Base-by-base conservation (phyloP, 768 basidiomycete genomes). In the Hysterangium stoloniferum region DNA sequence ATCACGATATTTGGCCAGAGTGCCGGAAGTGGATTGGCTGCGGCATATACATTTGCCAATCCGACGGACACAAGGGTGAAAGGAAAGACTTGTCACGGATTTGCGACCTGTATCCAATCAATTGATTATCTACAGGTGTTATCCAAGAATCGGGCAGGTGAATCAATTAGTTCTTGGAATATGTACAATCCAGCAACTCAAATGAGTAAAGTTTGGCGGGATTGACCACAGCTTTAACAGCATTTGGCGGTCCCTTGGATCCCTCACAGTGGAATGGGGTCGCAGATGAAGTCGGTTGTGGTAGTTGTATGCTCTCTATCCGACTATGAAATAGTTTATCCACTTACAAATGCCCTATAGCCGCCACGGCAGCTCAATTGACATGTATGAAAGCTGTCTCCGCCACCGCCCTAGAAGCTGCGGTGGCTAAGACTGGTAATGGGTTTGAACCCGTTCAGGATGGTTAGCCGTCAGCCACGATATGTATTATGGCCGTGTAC, bases 1-100 rank as follows among this genome's bases (percentile, higher is more conserved):
- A 58, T 67, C 40, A 64, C 62, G 4, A 56, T 50, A 15, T 49
- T 49, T 25, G 48, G 48, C 19, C 35, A 49, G 27, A 49, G 48
- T 49, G 37, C 48, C 1, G 48, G 48, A 15, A 19, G 20, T 4
- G 17, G 37, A 3, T 38, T 37, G 4, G 24, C 22, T 19, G 48
- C 37, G 27, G 48, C 48, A 19, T 49, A 49, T 40, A 40, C 9
- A 20, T 49, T 24, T 40, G 48, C 48, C 22, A 37, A 49, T 49
- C 48, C 48, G 15, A 40, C 19, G 19, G 48, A 49, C 28, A 49
- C 37, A 25, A 49, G 37, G 4, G 48, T 49, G 2, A 49, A 49
- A 37, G 48, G 48, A 38, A 29, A 13, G 36, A 15, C 13, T 13
- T 36, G 34, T 13, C 34, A 36, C 15, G 15, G 34, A 17, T 13